Conservation (phyloP, 495 filamentous ascomycete genomes). For the Zalerion maritima region DNA sequence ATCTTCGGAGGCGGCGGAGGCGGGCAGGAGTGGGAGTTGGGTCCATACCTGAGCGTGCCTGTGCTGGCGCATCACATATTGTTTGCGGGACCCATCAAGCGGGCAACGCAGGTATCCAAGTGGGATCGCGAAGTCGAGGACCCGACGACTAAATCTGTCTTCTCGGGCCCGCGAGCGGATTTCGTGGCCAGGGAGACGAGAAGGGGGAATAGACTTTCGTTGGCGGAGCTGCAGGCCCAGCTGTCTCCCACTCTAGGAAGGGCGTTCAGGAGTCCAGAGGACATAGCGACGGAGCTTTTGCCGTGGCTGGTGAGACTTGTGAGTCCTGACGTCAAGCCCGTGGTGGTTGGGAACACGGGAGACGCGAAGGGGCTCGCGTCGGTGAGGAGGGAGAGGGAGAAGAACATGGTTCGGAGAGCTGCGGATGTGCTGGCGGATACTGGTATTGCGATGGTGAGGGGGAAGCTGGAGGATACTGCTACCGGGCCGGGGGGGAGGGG, state of each 20-base stretch:
- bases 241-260: constrained; percentile 51
- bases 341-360: constrained; percentile 66
- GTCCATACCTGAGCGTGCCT: constrained; percentile 69
- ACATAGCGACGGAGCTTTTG: constrained; percentile 64
- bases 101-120: constrained; percentile 19
- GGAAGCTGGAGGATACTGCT: constrained; percentile 50
- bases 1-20: constrained; percentile 50
- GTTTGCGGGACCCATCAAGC: constrained; percentile 52
- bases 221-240: constrained; percentile 35
- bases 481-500: constrained; percentile 26
- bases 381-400: constrained; percentile 74
- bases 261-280: constrained; percentile 60
- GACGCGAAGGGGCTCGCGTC: constrained; percentile 53
- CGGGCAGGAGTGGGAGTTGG: constrained; percentile 89
- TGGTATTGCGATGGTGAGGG: constrained; percentile 68
- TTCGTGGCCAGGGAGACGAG: constrained; percentile 61
- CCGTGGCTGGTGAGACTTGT: constrained; percentile 73
- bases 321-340: constrained; percentile 78
- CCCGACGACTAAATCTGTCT: constrained; percentile 47
- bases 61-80: constrained; percentile 83
- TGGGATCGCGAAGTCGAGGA: constrained; percentile 36
- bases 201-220: constrained; percentile 45
- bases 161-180: constrained; percentile 66
- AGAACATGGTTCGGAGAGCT: constrained; percentile 59
- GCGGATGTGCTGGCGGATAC: constrained; percentile 66